Evolutionary conservation across 106 monocot species (phyloP), one percentile per base, ranked within the genome.

Genomic region (Dioscorea zingiberensis): DNA sequence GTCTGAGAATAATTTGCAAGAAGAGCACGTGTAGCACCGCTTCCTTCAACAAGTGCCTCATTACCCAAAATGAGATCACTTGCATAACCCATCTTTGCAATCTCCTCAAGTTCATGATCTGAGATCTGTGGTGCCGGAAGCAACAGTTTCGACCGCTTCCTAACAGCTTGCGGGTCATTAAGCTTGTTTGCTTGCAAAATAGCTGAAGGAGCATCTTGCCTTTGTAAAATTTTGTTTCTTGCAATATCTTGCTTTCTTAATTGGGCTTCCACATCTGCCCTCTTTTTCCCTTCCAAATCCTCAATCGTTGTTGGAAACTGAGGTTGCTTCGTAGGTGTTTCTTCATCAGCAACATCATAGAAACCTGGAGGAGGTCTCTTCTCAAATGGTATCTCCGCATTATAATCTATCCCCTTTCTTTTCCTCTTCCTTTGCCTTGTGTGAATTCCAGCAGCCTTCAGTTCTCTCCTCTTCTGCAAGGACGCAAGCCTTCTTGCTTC

Each of bases 401-500:
- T 97, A 63, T 97, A 97, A 66, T 97, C 97, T 27, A 97, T 97
- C 22, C 97, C 97, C 64, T 74, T 88, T 49, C 97, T 97, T 65
- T 92, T 97, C 70, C 91, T 83, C 74, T 79, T 97, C 66, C 85
- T 76, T 5, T 77, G 74, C 65, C 88, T 88, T 26, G 54, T 97
- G 24, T 85, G 60, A 70, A 97, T 97, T 16, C 97, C 97, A 68
- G 97, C 97, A 21, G 97, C 97, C 73, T 97, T 97, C 74, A 97
- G 66, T 58, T 97, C 97, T 63, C 97, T 78, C 59, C 97, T 83
- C 70, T 97, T 97, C 47, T 97, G 97, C 68, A 97, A 77, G 9
- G 97, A 97, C 3, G 97, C 97, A 49, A 97, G 92, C 70, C 97
- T 83, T 69, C 97, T 88, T 55, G 97, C 97, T 70, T 97, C 97